Evolutionary conservation across 768 basidiomycete genomes (phyloP).

Genomic region (Mycena galericulata): DNA sequence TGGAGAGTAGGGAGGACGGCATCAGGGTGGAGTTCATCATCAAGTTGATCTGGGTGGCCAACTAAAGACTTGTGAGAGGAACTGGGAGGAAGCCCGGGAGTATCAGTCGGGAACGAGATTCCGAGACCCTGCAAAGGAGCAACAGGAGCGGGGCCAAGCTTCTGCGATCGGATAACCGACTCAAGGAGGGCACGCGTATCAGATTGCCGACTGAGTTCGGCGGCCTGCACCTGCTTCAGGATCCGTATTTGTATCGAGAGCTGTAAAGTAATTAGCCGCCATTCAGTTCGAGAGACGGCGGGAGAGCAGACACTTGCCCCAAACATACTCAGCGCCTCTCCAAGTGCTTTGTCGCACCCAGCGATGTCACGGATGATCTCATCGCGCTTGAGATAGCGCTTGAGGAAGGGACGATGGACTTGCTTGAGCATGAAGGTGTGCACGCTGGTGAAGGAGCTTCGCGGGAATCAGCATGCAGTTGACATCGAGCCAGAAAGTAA

Average conservation of each 20-base stretch:
- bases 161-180: conserved; percentile 31
- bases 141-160: conserved; percentile 4
- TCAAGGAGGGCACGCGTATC: conserved; percentile 55
- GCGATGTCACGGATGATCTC: conserved; percentile 70
- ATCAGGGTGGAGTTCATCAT: conserved; percentile 15
- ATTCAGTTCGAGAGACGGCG: conserved; percentile 6
- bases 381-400: conserved; percentile 81
- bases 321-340: conserved; percentile 71
- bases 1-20: conserved; percentile 34
- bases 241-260: conserved; percentile 62
- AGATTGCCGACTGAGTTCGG: conserved; percentile 54
- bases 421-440: conserved; percentile 55
- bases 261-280: conserved; percentile 32
- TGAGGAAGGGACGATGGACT: conserved; percentile 76
- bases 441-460: conserved; percentile 26
- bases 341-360: conserved; percentile 63
- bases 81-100: conserved; percentile 33
- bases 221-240: conserved; percentile 60
- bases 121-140: conserved; percentile 30
- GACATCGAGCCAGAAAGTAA: neutral
- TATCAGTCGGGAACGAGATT: conserved; percentile 22
- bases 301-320: conserved; percentile 49
- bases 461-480: neutral
- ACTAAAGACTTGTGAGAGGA: conserved; percentile 33
- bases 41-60: conserved; percentile 11